phyloP scores from a whole-genome alignment of 2,329 filamentous ascomycete species.

The Cercospora beticola region DNA sequence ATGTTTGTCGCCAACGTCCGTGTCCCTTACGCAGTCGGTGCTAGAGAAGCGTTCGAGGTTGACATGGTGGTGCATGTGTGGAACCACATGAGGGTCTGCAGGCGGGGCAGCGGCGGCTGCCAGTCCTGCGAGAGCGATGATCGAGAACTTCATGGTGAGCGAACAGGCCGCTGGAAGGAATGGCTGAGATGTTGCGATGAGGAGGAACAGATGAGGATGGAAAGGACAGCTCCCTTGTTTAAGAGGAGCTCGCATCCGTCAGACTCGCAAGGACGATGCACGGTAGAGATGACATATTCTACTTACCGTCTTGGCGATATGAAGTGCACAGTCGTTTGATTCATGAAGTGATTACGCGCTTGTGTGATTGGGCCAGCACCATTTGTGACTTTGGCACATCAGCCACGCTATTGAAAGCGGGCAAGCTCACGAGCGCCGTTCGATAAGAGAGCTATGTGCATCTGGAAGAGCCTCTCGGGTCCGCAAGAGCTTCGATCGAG shows the following conservation, averaged over 20 bases:
- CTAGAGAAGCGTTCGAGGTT: neutral
- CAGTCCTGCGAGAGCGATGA: slow-evolving; percentile 1
- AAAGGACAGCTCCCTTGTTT: neutral
- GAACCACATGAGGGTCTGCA: neutral
- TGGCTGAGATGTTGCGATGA: neutral
- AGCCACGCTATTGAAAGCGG: neutral
- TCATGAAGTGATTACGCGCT: neutral
- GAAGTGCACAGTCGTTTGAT: neutral
- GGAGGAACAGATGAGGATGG: neutral
- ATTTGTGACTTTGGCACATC: neutral
- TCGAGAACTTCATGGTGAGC: slow-evolving; percentile 4
- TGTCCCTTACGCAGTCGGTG: neutral
- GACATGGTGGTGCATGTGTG: slow-evolving; percentile 10
- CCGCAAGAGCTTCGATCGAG: neutral
- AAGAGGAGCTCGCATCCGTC: neutral
- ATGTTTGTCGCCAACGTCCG: neutral
- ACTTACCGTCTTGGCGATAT: neutral
- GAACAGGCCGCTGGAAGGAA: neutral
- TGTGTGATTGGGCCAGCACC: neutral
- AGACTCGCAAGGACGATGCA: neutral
- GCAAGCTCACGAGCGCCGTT: neutral
- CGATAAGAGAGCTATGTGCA: neutral
- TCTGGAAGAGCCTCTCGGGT: neutral
- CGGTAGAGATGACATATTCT: neutral
- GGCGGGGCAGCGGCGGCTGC: neutral